Conservation (phyloP, 257 asterid genomes). For the Mitragyna speciosa region DNA sequence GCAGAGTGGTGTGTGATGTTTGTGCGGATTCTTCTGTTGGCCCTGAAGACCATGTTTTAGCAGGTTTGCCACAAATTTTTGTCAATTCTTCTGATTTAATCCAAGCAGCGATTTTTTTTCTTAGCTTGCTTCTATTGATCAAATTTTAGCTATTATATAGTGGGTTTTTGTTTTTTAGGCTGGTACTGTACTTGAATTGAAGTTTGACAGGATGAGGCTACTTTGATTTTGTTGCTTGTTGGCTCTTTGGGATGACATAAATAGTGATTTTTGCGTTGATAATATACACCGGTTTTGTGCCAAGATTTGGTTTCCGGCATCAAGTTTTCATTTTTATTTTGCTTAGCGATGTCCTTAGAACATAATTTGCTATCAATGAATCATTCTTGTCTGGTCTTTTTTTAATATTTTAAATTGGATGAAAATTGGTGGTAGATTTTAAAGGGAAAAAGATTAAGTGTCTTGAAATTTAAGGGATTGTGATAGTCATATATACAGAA, state of each 20-base stretch:
- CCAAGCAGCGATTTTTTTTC: not conserved
- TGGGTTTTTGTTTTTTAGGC: not conserved
- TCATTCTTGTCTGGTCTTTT: no score
- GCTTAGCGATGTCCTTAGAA: not conserved
- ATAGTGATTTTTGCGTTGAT: not conserved
- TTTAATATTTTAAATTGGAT: no score
- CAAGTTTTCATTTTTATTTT: not conserved
- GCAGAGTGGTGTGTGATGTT: conserved; percentile 86
- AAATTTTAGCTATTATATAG: not conserved
- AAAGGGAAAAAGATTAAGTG: not conserved
- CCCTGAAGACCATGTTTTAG: conserved; percentile 80
- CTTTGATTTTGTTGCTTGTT: not conserved
- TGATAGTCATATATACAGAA: not conserved
- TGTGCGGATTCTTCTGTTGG: conserved; percentile 91
- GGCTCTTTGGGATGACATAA: not conserved
- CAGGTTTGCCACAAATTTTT: conserved; percentile 33
- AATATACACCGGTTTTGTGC: no score
- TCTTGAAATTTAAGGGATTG: not conserved
- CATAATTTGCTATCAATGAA: not conserved
- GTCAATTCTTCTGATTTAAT: not conserved
- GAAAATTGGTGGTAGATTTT: not conserved
- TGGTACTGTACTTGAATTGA: not conserved
- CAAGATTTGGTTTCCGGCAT: not conserved
- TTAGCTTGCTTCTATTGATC: not conserved
- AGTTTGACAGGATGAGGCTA: not conserved